These are phyloP conservation scores for Cryptomeria japonica DNA, from an alignment of 75 land plant species.

Conservation along the genomic window DNA sequence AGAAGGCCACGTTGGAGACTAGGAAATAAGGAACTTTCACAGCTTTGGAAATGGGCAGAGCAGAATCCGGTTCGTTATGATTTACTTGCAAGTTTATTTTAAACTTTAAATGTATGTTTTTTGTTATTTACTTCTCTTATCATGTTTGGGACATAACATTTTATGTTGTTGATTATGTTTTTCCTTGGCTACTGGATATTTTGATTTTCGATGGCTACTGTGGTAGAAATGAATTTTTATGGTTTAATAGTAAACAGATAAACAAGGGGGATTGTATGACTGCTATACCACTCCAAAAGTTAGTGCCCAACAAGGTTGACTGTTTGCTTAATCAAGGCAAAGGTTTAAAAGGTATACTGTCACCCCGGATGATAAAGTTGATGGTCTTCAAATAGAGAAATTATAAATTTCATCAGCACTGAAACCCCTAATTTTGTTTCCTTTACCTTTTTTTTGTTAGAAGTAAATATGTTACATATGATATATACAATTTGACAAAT, in stretches of 20 bases:
- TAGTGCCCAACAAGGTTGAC: background rate
- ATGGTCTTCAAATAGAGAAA: background rate
- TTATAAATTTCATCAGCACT: background rate
- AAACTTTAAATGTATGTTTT: background rate
- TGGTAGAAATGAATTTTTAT: background rate
- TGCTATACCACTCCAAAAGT: background rate
- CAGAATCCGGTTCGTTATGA: constrained; percentile 75
- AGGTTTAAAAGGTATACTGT: background rate
- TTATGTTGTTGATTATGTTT: background rate
- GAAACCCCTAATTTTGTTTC: background rate
- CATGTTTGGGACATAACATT: constrained; percentile 1
- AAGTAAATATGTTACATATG: no score
- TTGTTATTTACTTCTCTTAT: background rate
- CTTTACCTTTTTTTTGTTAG: no score
- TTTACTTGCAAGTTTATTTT: background rate
- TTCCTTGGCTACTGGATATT: background rate
- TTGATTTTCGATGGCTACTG: background rate
- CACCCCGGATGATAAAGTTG: background rate
- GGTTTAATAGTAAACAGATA: background rate
- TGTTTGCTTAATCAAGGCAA: background rate
- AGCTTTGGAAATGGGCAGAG: constrained; percentile 98
- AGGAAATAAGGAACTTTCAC: constrained; percentile 96
- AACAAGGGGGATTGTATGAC: background rate
- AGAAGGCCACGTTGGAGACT: constrained; percentile 74
- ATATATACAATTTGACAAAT: no score